phyloP scores from a whole-genome alignment of 805 yeast species.

The Candida silvicultrix region DNA sequence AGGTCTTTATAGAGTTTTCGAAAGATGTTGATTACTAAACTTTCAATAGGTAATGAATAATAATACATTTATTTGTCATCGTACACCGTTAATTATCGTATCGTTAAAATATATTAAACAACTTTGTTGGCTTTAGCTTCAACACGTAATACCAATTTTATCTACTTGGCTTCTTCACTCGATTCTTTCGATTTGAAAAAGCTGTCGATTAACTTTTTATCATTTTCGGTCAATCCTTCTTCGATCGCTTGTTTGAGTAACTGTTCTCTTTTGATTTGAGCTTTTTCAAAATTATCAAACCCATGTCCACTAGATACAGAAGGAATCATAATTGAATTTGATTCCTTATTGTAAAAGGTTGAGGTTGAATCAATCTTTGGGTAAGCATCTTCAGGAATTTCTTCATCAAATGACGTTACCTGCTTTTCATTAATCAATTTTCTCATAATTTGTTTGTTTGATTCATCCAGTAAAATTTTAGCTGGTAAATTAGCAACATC shows the following conservation, averaged over 20 bases:
- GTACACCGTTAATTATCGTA: background rate
- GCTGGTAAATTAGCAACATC: conserved; percentile 22
- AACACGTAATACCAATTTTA: background rate
- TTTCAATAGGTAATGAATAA: no score
- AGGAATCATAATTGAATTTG: conserved; percentile 21
- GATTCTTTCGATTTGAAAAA: conserved; percentile 2
- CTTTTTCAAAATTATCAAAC: conserved; percentile 16
- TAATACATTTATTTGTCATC: background rate
- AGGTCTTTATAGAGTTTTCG: conserved; percentile 86
- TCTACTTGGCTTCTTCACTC: background rate
- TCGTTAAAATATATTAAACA: background rate
- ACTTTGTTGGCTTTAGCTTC: background rate
- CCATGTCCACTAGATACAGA: conserved; percentile 14
- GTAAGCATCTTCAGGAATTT: conserved; percentile 14
- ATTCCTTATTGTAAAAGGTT: conserved; percentile 14
- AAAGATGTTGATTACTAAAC: conserved; percentile 58
- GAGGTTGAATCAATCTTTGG: conserved; percentile 20
- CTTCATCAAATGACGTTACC: conserved; percentile 19
- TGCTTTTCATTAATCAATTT: conserved; percentile 23
- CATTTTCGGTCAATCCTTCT: conserved; percentile 10
- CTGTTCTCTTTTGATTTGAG: conserved; percentile 16
- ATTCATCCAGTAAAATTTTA: conserved; percentile 20
- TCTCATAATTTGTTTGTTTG: conserved; percentile 17
- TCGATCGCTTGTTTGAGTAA: conserved; percentile 9
- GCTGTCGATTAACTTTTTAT: conserved; percentile 12